phyloP scores from a whole-genome alignment of 345 rosid genomes.

The Sonneratia alba region DNA sequence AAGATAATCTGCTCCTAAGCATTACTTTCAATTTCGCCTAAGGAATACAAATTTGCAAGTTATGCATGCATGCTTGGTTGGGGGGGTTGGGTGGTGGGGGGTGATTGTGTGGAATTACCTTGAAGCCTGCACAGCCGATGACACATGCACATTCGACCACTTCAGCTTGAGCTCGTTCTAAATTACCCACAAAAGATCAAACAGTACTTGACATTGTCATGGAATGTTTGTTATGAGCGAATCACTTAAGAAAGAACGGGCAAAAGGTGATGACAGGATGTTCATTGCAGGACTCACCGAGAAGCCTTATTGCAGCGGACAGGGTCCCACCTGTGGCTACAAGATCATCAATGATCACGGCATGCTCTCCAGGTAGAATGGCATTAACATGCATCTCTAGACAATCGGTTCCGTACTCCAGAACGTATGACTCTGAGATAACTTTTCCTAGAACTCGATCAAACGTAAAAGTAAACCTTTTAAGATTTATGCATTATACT shows the following conservation, averaged over 20 bases:
- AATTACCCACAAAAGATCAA: slow-evolving; percentile 9
- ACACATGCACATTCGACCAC: slow-evolving; percentile 70
- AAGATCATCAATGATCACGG: slow-evolving; percentile 59
- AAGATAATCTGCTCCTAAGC: too few relatives aligned
- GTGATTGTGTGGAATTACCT: too few relatives aligned
- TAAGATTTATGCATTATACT: not conserved
- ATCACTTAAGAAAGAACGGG: not conserved
- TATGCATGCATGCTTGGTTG: not conserved
- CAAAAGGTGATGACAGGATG: not conserved
- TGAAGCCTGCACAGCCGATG: slow-evolving; percentile 50
- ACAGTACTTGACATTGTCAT: not conserved
- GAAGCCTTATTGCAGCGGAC: slow-evolving; percentile 60
- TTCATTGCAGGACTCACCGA: slow-evolving; percentile 28
- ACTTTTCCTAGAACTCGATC: slow-evolving; percentile 32
- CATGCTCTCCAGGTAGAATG: slow-evolving; percentile 51
- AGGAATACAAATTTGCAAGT: not conserved
- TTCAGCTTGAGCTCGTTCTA: slow-evolving; percentile 50
- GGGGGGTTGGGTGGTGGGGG: too few relatives aligned
- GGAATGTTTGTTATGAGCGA: not conserved
- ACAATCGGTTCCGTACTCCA: slow-evolving; percentile 83
- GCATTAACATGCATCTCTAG: slow-evolving; percentile 75
- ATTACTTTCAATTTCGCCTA: too few relatives aligned
- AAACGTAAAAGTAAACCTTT: not conserved
- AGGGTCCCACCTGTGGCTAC: slow-evolving; percentile 88
- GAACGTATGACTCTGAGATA: slow-evolving; percentile 53